Conservation (phyloP, 2,329 filamentous ascomycete species). For the Neodidymelliopsis sp. region DNA sequence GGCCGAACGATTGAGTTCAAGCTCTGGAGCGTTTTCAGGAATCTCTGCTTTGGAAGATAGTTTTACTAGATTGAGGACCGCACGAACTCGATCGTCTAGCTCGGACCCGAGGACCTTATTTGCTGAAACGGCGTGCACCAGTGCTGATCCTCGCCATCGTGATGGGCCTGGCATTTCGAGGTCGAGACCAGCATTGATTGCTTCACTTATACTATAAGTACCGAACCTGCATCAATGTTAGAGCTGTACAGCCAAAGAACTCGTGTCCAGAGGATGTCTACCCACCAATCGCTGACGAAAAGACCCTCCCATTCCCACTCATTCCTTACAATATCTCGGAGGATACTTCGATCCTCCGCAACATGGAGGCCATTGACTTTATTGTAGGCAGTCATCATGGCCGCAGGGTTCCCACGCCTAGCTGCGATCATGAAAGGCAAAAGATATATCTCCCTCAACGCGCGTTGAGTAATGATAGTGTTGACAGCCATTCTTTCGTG, state of each 20-base stretch:
- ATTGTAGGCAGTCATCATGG: conserved; percentile 60
- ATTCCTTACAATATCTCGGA: conserved; percentile 54
- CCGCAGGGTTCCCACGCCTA: conserved; percentile 1
- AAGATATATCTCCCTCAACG: conserved; percentile 63
- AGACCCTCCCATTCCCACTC: conserved; percentile 56
- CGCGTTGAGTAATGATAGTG: conserved; percentile 64
- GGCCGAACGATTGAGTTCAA: conserved; percentile 60
- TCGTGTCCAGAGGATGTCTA: too few species aligned
- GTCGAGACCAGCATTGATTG: conserved; percentile 33
- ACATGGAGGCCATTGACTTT: conserved; percentile 22
- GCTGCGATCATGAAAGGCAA: conserved; percentile 3
- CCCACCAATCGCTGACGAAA: conserved; percentile 40
- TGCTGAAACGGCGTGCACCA: not conserved
- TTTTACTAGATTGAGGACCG: conserved; percentile 68
- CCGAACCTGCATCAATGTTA: too few species aligned
- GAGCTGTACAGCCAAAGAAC: too few species aligned
- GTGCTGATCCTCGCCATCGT: not conserved
- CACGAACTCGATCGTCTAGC: conserved; percentile 23
- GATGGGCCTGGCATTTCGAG: conserved; percentile 40
- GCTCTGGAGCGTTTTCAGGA: too few species aligned
- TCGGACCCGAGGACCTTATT: conserved; percentile 62
- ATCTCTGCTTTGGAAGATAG: too few species aligned
- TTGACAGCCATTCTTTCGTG: conserved; percentile 67
- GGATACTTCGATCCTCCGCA: conserved; percentile 49
- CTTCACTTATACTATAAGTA: conserved; percentile 12